Evolutionary conservation across 2,329 filamentous ascomycete genomes (phyloP), one percentile per base, ranked within the genome.

Genomic region (Aspergillus viridinutans): DNA sequence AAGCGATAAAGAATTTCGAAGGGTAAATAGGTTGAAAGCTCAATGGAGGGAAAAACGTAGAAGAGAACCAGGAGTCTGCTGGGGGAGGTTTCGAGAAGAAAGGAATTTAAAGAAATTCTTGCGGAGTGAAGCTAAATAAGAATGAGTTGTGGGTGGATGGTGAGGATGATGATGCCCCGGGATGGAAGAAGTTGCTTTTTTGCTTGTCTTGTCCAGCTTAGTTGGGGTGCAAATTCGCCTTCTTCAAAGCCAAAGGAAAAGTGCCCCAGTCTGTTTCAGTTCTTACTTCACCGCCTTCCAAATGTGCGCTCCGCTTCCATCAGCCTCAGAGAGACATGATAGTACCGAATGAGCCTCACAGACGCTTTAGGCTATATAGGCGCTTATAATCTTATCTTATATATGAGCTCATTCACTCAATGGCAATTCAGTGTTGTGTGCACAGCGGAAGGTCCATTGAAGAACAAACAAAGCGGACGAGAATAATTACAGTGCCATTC

Each of bases 1-100:
- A 52, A 59, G 56, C 51, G 55, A 52, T 52, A 55, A 61, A 59
- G 57, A 58, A 49, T 58, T 64, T 61, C 56, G 50, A 58, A 62
- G 54, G 57, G 49, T 58, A 60, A 54, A 49, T 53, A 55, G 26
- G 40, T 20, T n/a, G 12, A 49, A 38, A 50, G 14, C 58, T 38
- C 56, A 56, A 49, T 57, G 58, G 35, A 58, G 55, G 49, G 49
- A 32, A 53, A 45, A 35, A 35, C 52, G 43, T 3, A 49, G 29
- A 54, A 54, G 29, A 14, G n/a, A 20, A 40, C n/a, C 38, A 47
- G n/a, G 4, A 40, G 29, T 20, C 29, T 29, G 35, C 43, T 12
- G 38, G 21, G 6, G 38, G 14, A 48, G 42, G 38, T 35, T 26
- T 47, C 2, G 23, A 14, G 12, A 14, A 47, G 25, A 23, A 23